Evolutionary conservation across 352 stramenopile species (phyloP).

Genomic region (Phytophthora citricola): DNA sequence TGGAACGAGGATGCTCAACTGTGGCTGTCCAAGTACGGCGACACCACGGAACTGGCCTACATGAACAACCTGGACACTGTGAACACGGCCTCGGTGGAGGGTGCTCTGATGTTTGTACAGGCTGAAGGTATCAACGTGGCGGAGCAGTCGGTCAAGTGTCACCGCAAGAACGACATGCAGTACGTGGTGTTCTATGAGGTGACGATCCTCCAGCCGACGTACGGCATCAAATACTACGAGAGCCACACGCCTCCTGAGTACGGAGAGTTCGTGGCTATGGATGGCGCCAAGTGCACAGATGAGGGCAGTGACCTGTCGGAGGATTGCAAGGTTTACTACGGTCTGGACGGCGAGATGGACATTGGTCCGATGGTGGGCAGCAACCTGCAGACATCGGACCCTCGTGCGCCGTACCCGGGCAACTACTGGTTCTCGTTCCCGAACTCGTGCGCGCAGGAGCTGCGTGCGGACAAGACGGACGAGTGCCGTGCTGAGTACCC

Average conservation of each 20-base stretch:
- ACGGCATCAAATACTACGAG: conserved; percentile 58
- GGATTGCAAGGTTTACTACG: conserved; percentile 60
- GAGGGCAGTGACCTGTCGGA: conserved; percentile 40
- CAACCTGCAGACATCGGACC: conserved; percentile 51
- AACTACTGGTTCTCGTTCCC: conserved; percentile 88
- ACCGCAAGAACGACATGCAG: conserved; percentile 70
- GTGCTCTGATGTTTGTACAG: conserved; percentile 67
- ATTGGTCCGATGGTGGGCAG: conserved; percentile 56
- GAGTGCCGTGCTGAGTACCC: conserved; percentile 46
- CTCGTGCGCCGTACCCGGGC: conserved; percentile 68
- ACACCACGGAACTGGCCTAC: conserved; percentile 47
- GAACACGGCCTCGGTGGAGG: conserved; percentile 64
- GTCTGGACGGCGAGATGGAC: conserved; percentile 45
- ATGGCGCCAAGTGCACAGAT: conserved; percentile 61
- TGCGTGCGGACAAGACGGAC: conserved; percentile 55
- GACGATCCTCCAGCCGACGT: conserved; percentile 50
- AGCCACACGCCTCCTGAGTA: conserved; percentile 51
- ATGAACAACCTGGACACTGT: conserved; percentile 59
- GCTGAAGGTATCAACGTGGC: conserved; percentile 67
- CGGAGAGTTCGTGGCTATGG: conserved; percentile 62
- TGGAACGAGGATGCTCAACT: conserved; percentile 41
- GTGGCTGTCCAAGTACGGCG: conserved; percentile 50
- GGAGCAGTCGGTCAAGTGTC: conserved; percentile 49
- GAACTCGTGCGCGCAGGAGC: conserved; percentile 61
- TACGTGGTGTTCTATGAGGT: conserved; percentile 74